Base-by-base conservation (phyloP, 2,329 filamentous ascomycete species). In the Phialophora verrucosa region DNA sequence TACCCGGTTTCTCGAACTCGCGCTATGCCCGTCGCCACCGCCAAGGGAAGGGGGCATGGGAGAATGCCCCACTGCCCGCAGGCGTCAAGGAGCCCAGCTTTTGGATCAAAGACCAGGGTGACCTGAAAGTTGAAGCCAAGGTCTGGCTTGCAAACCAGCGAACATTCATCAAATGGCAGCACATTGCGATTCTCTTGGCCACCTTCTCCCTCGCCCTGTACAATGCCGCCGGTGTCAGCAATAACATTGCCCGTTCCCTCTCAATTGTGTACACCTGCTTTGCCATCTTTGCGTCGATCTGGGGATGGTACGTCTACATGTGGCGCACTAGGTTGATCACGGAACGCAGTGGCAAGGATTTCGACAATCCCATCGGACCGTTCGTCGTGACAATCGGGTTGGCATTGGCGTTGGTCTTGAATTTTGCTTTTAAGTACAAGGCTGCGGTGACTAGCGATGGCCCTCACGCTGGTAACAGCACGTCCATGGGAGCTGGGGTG, bases 91-190 rank as follows among this genome's bases (percentile, higher is more conserved):
- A 96, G 75, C 95, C 95, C 1, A 87, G 86, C 8, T 85, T 88
- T 71, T 96, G 94, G 89, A 91, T 99, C 83, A 99, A 99, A 82
- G 96, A 99, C 79, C 87, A 90, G 38, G 94, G 95, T 2, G 91
- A 93, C 42, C 86, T 98, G 70, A 91, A 93, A 76, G 92, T 99
- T 64, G 95, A 99, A 81, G 93, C 92, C 68, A 99, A 99, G 80
- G 94, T 99, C 32, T 99, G 95, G 94, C 89, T 99, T 64, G 95
- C 95, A 62, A 99, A 99, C 79, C 94, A 99, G 81, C 90, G 95
- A 68, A 99, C 95, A 0, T 99, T 97, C 77, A 90, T 99, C 78
- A 98, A 97, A 79, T 99, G 95, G 95, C 92, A 98, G 82, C 93
- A 98, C 78, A 93, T 99, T 74, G 90, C 88, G 68, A 88, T 99